Percentiles rank a stretch among this genome's conserved stretches.
phyloP scores from a whole-genome alignment of 768 basidiomycete species.

The Kondoa malvinella region DNA sequence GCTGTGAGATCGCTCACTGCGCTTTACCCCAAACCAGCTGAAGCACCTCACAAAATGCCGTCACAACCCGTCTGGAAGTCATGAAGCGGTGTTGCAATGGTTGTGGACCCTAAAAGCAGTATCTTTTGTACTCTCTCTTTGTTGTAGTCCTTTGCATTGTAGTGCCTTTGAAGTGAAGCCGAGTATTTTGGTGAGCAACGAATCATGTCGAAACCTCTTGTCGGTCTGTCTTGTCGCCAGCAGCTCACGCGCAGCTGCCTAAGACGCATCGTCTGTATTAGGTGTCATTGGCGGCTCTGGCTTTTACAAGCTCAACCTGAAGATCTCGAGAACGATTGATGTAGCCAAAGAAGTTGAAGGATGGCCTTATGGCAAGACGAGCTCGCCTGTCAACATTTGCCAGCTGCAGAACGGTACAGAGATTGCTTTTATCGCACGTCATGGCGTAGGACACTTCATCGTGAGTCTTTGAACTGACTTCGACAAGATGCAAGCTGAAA shows the following conservation, averaged over 20 bases:
- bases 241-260: neutral
- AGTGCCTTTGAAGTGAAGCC: neutral
- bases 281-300: conserved; percentile 36
- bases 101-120: too few relatives aligned
- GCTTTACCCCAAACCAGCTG: neutral
- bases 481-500: neutral
- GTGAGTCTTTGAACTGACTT: neutral
- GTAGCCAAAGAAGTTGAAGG: conserved; percentile 1
- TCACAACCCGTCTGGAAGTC: neutral
- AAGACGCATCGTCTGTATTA: neutral
- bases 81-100: too few relatives aligned
- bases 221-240: neutral
- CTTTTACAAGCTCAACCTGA: conserved; percentile 77
- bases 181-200: neutral
- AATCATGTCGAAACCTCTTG: neutral
- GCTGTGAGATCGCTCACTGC: neutral
- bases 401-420: conserved; percentile 57
- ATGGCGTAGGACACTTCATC: conserved; percentile 65
- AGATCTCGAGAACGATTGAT: conserved; percentile 53
- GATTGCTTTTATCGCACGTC: conserved; percentile 81
- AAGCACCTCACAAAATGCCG: neutral
- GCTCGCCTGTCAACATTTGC: conserved; percentile 59
- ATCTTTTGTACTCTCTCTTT: neutral
- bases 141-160: neutral
- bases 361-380: conserved; percentile 78